These are phyloP conservation scores for Paraurostyla sp. DNA, from an alignment of 73 alveolate species.

Conservation along the genomic window DNA sequence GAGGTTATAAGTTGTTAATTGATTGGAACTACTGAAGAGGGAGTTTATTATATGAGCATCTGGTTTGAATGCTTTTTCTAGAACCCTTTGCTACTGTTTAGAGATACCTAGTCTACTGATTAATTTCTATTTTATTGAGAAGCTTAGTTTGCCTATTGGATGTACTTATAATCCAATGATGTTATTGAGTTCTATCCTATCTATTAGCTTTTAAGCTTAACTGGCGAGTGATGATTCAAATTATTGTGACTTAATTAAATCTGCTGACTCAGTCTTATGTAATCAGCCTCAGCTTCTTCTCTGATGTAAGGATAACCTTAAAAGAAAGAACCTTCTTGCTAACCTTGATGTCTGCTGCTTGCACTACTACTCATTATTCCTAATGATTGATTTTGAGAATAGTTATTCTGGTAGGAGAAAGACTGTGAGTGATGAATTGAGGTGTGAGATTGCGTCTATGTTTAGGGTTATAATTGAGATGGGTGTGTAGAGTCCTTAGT, in stretches of 20 bases:
- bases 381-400: slow-evolving; percentile 5
- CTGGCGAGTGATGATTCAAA: slow-evolving; percentile 1
- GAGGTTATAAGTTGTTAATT: background rate
- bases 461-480: background rate
- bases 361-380: background rate
- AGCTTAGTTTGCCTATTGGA: background rate
- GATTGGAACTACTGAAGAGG: background rate
- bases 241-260: background rate
- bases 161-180: background rate
- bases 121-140: background rate
- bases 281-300: slow-evolving; percentile 66
- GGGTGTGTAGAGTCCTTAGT: slow-evolving; percentile 25
- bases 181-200: background rate
- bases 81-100: background rate
- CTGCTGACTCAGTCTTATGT: slow-evolving; percentile 9
- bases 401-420: background rate
- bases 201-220: background rate
- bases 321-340: slow-evolving; percentile 24
- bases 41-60: too few relatives aligned
- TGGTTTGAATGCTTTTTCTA: slow-evolving; percentile 4
- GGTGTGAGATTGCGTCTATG: background rate
- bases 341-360: slow-evolving; percentile 20
- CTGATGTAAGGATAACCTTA: slow-evolving; percentile 44
- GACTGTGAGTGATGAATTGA: slow-evolving; percentile 34
- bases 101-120: background rate